Conservation (phyloP, 2,329 filamentous ascomycete species). For the Proliferodiscus dingleyae region DNA sequence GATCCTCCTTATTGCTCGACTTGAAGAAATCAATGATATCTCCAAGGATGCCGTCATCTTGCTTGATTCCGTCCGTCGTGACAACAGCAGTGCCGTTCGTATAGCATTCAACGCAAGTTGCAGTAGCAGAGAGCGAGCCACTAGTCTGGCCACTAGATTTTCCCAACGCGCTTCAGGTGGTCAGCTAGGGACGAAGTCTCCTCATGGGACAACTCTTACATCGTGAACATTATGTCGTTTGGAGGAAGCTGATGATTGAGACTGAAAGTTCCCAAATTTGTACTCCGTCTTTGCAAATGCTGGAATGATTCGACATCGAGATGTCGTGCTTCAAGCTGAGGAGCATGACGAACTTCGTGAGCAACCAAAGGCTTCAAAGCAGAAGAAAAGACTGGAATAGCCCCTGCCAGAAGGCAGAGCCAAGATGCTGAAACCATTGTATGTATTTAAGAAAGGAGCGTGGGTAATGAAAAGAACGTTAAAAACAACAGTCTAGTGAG, state of each 20-base stretch:
- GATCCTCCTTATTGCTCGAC: slow-evolving; percentile 8
- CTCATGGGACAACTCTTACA: slow-evolving; percentile 10
- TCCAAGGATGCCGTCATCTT: slow-evolving; percentile 11
- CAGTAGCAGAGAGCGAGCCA: slow-evolving; percentile 1
- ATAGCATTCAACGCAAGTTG: slow-evolving; percentile 19
- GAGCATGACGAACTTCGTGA: slow-evolving; percentile 1
- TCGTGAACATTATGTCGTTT: slow-evolving; percentile 18
- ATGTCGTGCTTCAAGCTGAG: slow-evolving; percentile 2
- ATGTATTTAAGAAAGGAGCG: not conserved
- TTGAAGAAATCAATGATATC: slow-evolving; percentile 17
- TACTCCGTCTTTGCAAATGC: slow-evolving; percentile 1
- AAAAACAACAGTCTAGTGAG: not conserved
- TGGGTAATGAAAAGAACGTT: not conserved
- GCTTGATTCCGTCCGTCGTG: slow-evolving; percentile 18
- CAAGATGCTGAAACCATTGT: slow-evolving; percentile 1
- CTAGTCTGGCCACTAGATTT: slow-evolving; percentile 4
- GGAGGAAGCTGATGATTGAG: slow-evolving; percentile 3
- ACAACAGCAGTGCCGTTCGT: slow-evolving; percentile 23
- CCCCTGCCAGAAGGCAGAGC: slow-evolving; percentile 2
- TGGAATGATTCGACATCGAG: slow-evolving; percentile 1
- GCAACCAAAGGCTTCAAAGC: slow-evolving; percentile 4
- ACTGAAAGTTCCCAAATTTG: slow-evolving; percentile 3
- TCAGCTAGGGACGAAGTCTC: slow-evolving; percentile 1
- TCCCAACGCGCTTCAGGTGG: slow-evolving; percentile 6
- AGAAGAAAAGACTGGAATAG: slow-evolving; percentile 1